Conservation (phyloP, 352 stramenopile genomes). For the Phytophthora pistaciae region DNA sequence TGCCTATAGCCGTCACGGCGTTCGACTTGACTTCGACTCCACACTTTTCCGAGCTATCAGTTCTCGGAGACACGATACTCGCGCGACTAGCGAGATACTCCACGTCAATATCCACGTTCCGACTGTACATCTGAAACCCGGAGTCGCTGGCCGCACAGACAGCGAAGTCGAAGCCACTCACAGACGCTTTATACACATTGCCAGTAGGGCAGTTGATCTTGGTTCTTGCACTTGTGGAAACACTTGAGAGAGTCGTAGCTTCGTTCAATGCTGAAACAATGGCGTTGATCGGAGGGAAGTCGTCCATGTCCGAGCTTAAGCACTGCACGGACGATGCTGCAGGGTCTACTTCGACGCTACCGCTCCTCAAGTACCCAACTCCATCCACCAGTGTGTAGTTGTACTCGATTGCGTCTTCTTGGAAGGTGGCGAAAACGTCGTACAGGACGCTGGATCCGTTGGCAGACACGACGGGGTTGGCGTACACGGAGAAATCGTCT, state of each 20-base stretch:
- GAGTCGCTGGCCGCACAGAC: constrained; percentile 6
- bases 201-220: constrained; percentile 6
- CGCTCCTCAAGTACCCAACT: constrained; percentile 28
- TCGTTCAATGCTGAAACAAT: constrained; percentile 26
- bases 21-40: constrained; percentile 3
- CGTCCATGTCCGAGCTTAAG: constrained; percentile 22
- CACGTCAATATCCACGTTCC: constrained; percentile 27
- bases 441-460: constrained; percentile 24
- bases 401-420: constrained; percentile 15
- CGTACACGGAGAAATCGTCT: neutral
- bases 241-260: constrained; percentile 12
- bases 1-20: constrained; percentile 7
- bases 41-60: neutral
- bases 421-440: constrained; percentile 21
- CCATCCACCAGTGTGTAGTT: constrained; percentile 41
- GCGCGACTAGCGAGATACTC: constrained; percentile 13
- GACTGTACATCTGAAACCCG: constrained; percentile 20
- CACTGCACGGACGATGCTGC: constrained; percentile 11
- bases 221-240: neutral
- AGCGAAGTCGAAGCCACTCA: constrained; percentile 14
- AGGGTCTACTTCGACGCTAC: neutral
- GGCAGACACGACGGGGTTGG: neutral
- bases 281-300: constrained; percentile 29
- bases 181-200: constrained; percentile 14
- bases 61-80: constrained; percentile 13